These are phyloP conservation scores for Triglochin maritima DNA, from an alignment of 106 monocot species.

Conservation along the genomic window DNA sequence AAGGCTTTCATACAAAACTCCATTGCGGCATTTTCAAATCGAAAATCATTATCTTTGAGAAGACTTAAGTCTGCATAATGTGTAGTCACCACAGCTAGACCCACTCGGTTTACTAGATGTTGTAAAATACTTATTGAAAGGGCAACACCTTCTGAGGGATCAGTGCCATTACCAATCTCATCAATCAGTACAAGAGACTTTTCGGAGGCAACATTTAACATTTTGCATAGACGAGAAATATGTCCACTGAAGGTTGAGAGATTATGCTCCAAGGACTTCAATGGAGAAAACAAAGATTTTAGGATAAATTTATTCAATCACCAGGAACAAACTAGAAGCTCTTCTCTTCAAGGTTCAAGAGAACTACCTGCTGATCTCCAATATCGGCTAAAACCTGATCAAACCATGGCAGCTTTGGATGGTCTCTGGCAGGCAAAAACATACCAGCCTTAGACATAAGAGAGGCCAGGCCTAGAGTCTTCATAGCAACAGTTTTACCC, in stretches of 20 bases:
- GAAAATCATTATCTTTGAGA: slow-evolving; percentile 43
- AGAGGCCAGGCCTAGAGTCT: slow-evolving; percentile 75
- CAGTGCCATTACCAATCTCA: slow-evolving; percentile 84
- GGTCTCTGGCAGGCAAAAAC: slow-evolving; percentile 50
- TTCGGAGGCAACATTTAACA: slow-evolving; percentile 43
- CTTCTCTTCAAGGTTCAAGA: slow-evolving; percentile 11
- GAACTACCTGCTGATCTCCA: slow-evolving; percentile 87
- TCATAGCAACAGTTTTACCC: slow-evolving; percentile 86
- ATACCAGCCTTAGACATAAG: slow-evolving; percentile 86
- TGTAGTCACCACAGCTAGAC: slow-evolving; percentile 61
- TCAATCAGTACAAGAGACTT: slow-evolving; percentile 72
- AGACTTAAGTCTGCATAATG: slow-evolving; percentile 71
- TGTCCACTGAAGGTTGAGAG: slow-evolving; percentile 89
- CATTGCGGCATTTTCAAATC: slow-evolving; percentile 95
- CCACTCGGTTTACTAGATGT: slow-evolving; percentile 36
- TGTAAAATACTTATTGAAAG: slow-evolving; percentile 80
- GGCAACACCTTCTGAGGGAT: slow-evolving; percentile 86
- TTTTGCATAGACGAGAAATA: slow-evolving; percentile 68
- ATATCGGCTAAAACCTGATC: slow-evolving; percentile 82
- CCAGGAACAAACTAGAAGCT: slow-evolving; percentile 14
- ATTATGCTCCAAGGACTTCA: slow-evolving; percentile 87
- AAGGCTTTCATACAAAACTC: slow-evolving; percentile 66
- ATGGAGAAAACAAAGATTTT: slow-evolving; percentile 38
- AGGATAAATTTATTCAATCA: slow-evolving; percentile 24
- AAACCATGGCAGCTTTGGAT: slow-evolving; percentile 74